Conservation (phyloP, 129 eudicot species). For the Centaurea solstitialis region DNA sequence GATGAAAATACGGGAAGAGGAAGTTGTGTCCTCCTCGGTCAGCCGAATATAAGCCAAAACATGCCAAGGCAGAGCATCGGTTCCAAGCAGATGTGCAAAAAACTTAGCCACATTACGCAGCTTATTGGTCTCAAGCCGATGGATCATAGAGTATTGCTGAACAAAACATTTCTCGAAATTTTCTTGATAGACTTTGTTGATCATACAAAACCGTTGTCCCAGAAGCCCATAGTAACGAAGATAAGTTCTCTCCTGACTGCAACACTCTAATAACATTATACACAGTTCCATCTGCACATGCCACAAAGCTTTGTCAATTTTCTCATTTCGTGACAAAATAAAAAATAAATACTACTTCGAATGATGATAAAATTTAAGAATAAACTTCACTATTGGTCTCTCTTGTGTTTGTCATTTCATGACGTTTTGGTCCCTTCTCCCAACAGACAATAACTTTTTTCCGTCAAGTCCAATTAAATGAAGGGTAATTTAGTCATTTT, state of each 20-base stretch:
- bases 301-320: not conserved
- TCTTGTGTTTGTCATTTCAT: no score
- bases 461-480: no score
- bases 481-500: no score
- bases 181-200: constrained; percentile 85
- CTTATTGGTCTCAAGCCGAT: constrained; percentile 90
- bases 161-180: constrained; percentile 88
- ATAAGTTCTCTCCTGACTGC: constrained; percentile 96
- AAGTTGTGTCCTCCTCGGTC: constrained; percentile 93
- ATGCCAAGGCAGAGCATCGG: constrained; percentile 93
- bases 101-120: constrained; percentile 90
- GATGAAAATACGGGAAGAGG: constrained; percentile 91
- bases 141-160: constrained; percentile 95
- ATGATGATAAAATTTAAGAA: not conserved
- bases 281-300: constrained; percentile 83
- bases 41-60: constrained; percentile 76
- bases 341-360: not conserved
- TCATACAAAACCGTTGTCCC: constrained; percentile 97
- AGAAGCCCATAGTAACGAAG: constrained; percentile 90
- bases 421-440: no score
- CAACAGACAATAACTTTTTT: no score
- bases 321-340: not conserved
- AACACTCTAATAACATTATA: constrained; percentile 89
- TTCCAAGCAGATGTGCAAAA: constrained; percentile 95
- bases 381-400: no score